These are phyloP conservation scores for Botryotinia calthae DNA, from an alignment of 2,329 filamentous ascomycete species.

Conservation along the genomic window DNA sequence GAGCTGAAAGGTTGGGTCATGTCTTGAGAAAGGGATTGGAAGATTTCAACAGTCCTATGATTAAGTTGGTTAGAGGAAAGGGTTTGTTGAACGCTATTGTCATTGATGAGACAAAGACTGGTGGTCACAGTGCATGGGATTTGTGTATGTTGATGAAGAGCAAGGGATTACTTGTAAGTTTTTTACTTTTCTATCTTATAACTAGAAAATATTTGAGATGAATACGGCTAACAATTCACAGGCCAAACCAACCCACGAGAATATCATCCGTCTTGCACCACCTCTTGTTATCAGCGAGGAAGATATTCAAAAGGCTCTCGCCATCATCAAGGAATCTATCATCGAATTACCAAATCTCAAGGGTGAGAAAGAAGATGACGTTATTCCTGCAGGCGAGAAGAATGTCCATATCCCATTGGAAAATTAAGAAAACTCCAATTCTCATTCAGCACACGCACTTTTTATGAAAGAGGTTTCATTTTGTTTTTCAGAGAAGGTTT, in stretches of 20 bases:
- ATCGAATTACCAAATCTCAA: constrained; percentile 72
- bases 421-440: neutral
- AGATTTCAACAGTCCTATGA: constrained; percentile 74
- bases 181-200: neutral
- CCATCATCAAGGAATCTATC: constrained; percentile 78
- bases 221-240: constrained; percentile 40
- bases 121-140: constrained; percentile 90
- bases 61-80: constrained; percentile 83
- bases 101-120: constrained; percentile 85
- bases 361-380: constrained; percentile 52
- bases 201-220: no score
- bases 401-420: constrained; percentile 51
- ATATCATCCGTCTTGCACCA: constrained; percentile 97
- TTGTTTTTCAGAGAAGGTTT: neutral
- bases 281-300: constrained; percentile 90
- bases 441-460: neutral
- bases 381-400: constrained; percentile 60
- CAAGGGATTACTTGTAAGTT: constrained; percentile 84
- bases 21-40: constrained; percentile 77
- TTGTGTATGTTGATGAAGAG: constrained; percentile 92
- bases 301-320: constrained; percentile 74
- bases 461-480: neutral
- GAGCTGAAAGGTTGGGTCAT: constrained; percentile 76
- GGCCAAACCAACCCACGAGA: constrained; percentile 98
- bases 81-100: constrained; percentile 93